These are phyloP conservation scores for Triticum aestivum DNA, from an alignment of 176 grass and related monocot species.

Conservation along the genomic window DNA sequence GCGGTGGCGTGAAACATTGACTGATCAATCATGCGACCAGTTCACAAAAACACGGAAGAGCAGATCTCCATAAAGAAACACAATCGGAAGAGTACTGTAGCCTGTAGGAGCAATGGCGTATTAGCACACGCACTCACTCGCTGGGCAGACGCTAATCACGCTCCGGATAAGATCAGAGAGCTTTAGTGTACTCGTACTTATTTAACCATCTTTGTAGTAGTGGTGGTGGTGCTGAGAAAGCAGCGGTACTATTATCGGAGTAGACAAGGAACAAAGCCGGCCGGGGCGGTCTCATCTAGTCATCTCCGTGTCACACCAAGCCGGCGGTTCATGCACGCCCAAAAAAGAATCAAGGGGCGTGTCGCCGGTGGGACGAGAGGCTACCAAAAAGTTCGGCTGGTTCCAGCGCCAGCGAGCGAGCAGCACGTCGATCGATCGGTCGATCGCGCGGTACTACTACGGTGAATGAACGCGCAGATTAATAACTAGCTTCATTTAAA, in stretches of 20 bases:
- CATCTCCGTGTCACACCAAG: constrained; percentile 36
- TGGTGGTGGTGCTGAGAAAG: not conserved
- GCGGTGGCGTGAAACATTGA: not conserved
- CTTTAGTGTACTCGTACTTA: constrained; percentile 4
- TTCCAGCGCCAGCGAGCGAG: not conserved
- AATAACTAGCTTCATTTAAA: constrained; percentile 28
- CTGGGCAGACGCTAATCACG: constrained; percentile 28
- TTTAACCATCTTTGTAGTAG: not conserved
- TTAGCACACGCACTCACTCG: not conserved
- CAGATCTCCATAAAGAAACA: not conserved
- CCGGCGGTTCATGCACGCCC: constrained; percentile 34
- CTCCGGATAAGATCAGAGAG: constrained; percentile 33
- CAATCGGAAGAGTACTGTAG: not conserved
- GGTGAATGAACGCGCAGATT: not conserved
- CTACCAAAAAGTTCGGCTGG: constrained; percentile 29
- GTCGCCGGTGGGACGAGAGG: constrained; percentile 44
- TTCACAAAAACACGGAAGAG: not conserved
- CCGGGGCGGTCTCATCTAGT: constrained; percentile 21
- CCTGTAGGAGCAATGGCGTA: not conserved
- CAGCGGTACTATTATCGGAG: not conserved
- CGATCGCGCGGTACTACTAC: not conserved
- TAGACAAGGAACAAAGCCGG: constrained; percentile 14
- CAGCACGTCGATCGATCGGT: not conserved
- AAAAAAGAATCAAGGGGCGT: constrained; percentile 1
- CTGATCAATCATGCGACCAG: not conserved